These are phyloP conservation scores for Argentina anserina DNA, from an alignment of 306 rosid species.

Conservation along the genomic window DNA sequence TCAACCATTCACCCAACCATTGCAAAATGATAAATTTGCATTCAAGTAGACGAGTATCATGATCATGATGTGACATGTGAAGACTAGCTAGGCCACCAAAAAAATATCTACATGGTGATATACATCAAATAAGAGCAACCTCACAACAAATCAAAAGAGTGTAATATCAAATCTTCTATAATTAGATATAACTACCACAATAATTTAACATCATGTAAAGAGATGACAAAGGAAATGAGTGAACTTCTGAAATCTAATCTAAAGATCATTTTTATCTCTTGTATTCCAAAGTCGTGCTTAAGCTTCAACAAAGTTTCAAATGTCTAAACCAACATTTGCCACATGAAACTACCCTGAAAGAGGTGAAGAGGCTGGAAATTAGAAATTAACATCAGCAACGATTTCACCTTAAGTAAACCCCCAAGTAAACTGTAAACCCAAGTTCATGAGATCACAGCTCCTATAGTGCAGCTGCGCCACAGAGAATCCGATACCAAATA, in stretches of 20 bases:
- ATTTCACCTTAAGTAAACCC: no score
- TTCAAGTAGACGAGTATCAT: background rate
- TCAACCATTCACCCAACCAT: background rate
- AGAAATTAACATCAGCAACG: background rate
- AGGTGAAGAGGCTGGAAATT: no score
- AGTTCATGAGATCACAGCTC: background rate
- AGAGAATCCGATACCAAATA: background rate
- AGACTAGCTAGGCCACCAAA: no score
- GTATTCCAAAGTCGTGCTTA: no score
- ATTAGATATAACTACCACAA: background rate
- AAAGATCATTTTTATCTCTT: no score
- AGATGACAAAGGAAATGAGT: no score
- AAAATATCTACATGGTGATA: no score
- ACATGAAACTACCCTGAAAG: no score
- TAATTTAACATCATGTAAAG: no score
- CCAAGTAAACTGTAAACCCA: no score
- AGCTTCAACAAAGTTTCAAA: background rate
- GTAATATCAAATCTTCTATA: background rate
- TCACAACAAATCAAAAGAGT: background rate
- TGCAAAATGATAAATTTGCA: background rate
- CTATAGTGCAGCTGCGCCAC: constrained; percentile 1
- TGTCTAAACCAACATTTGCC: background rate
- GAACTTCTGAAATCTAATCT: no score
- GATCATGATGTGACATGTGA: background rate
- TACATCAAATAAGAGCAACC: no score